Evolutionary conservation across 306 rosid genomes (phyloP).

Genomic region (Nissolia schottii): DNA sequence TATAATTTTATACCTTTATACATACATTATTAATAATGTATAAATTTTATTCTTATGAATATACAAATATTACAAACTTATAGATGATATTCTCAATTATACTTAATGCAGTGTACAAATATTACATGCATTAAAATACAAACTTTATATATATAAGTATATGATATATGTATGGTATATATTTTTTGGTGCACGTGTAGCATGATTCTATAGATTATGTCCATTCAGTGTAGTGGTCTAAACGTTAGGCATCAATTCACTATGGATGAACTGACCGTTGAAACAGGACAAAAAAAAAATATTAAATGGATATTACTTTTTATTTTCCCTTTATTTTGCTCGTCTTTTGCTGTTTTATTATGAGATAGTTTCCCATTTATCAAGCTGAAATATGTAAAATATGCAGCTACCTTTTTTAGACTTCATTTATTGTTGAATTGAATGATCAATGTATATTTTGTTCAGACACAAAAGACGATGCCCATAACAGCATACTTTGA

Average conservation of each 20-base stretch:
- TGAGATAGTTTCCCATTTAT: background rate
- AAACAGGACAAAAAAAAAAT: background rate
- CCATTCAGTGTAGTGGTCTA: background rate
- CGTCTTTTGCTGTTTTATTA: background rate
- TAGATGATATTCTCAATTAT: too few species aligned
- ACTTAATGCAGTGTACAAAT: too few species aligned
- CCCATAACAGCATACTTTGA: background rate
- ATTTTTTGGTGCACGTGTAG: too few species aligned
- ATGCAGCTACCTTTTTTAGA: background rate
- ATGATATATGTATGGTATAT: too few species aligned
- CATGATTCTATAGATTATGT: too few species aligned
- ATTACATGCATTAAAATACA: too few species aligned
- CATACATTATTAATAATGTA: too few species aligned
- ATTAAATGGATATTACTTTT: background rate
- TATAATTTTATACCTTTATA: too few species aligned
- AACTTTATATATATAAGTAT: too few species aligned
- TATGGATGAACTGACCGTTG: background rate
- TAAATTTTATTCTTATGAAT: too few species aligned
- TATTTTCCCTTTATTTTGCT: background rate
- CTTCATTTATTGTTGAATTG: background rate
- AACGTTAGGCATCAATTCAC: background rate
- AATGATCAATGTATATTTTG: background rate
- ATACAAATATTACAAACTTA: too few species aligned
- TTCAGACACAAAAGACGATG: background rate
- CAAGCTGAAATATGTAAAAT: background rate